A percentile compares a stretch with the other conserved stretches of the same genome.
phyloP scores from a whole-genome alignment of 202 grass and related monocot species.

The Bolboschoenoplectus hybrid region DNA sequence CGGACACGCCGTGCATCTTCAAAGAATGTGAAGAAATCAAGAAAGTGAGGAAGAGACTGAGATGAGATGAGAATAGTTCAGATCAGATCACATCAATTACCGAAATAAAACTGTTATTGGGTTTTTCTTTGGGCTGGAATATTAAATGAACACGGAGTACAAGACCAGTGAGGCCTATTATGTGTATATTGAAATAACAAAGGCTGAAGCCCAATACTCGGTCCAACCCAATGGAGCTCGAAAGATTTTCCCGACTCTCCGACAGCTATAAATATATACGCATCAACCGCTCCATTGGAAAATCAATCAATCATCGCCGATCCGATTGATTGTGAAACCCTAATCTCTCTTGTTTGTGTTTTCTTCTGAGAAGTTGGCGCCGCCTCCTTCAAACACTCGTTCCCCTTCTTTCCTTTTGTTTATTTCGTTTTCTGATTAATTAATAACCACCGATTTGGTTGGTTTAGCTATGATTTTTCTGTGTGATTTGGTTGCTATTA shows the following conservation, averaged over 20 bases:
- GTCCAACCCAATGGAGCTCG: too few relatives aligned
- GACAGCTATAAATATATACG: neutral
- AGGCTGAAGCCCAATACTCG: neutral
- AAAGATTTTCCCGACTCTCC: neutral
- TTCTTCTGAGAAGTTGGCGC: neutral
- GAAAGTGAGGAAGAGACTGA: neutral
- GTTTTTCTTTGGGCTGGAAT: neutral
- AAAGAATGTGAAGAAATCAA: neutral
- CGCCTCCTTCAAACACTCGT: neutral
- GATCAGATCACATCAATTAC: too few relatives aligned
- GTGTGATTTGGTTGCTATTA: neutral
- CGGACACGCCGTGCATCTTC: conserved; percentile 39
- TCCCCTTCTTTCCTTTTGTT: neutral
- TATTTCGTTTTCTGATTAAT: neutral
- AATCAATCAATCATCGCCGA: neutral
- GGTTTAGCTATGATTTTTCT: neutral
- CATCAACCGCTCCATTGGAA: neutral
- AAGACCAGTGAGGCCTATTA: neutral
- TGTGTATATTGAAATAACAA: neutral
- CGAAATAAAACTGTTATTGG: too few relatives aligned
- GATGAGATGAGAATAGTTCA: neutral
- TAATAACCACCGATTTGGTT: neutral
- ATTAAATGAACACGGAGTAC: neutral
- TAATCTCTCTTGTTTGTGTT: neutral
- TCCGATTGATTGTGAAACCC: neutral